A percentile compares a stretch with the other conserved stretches of the same genome.
These are phyloP conservation scores for Diplodia sapinea DNA, from an alignment of 2,329 filamentous ascomycete genomes.

Conservation along the genomic window DNA sequence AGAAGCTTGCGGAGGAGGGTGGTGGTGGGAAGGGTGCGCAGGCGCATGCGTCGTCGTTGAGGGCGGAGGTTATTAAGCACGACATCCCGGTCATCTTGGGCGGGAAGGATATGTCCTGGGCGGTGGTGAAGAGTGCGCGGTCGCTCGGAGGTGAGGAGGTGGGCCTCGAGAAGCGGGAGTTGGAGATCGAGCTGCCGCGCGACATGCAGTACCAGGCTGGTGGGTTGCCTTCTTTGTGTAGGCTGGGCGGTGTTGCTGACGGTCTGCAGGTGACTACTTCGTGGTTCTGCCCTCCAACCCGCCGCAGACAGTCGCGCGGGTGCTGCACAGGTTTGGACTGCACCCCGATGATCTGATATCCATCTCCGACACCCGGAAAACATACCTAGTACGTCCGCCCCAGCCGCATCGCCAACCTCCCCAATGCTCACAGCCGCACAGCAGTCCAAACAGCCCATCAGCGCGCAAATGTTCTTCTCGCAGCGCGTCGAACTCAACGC, in stretches of 20 bases:
- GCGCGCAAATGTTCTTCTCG: constrained; percentile 33
- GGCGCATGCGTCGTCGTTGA: background rate
- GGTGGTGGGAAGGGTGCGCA: background rate
- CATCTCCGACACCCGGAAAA: constrained; percentile 29
- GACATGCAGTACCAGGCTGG: constrained; percentile 15
- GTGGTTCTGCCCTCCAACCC: constrained; percentile 22
- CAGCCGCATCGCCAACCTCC: background rate
- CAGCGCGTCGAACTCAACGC: constrained; percentile 35
- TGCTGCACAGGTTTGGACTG: background rate
- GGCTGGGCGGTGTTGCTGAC: background rate
- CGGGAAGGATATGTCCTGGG: constrained; percentile 33
- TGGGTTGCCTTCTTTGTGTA: background rate
- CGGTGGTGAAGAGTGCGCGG: background rate
- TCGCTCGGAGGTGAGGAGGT: constrained; percentile 29
- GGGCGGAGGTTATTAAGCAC: constrained; percentile 9
- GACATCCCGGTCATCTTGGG: constrained; percentile 29
- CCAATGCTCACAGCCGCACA: background rate
- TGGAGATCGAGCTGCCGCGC: constrained; percentile 19
- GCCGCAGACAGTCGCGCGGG: background rate
- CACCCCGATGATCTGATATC: constrained; percentile 10
- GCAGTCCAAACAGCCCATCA: constrained; percentile 31
- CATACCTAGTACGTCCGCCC: constrained; percentile 28
- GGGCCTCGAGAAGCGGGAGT: constrained; percentile 30
- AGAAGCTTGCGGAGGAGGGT: constrained; percentile 19
- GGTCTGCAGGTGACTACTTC: constrained; percentile 16